Conservation (phyloP, 2,329 filamentous ascomycete species). For the Ophiostoma perfectum region DNA sequence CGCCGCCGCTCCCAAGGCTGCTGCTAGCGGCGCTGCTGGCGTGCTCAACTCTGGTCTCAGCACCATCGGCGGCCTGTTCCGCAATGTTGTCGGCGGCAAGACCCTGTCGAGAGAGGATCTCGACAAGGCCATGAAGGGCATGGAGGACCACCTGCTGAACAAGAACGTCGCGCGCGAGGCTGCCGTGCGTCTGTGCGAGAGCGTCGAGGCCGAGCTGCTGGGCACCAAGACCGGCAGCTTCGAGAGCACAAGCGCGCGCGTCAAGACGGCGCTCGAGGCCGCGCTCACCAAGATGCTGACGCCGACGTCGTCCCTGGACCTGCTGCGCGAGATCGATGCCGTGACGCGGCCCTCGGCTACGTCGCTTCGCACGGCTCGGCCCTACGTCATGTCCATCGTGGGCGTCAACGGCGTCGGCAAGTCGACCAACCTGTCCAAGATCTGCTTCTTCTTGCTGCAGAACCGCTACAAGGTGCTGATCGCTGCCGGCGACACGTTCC, state of each 20-base stretch:
- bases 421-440: conserved; percentile 95
- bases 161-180: conserved; percentile 97
- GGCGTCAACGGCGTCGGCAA: conserved; percentile 98
- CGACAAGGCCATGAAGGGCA: conserved; percentile 85
- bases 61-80: conserved; percentile 81
- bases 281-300: conserved; percentile 94
- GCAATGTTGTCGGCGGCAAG: conserved; percentile 93
- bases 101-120: conserved; percentile 83
- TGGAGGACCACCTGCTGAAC: conserved; percentile 89
- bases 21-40: conserved; percentile 48
- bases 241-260: conserved; percentile 75
- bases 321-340: conserved; percentile 85
- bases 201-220: conserved; percentile 82
- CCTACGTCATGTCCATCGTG: conserved; percentile 96
- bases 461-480: conserved; percentile 96
- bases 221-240: conserved; percentile 90
- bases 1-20: conserved; percentile 61
- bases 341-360: conserved; percentile 62
- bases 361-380: conserved; percentile 60
- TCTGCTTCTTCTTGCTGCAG: conserved; percentile 94
- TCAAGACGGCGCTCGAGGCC: conserved; percentile 82
- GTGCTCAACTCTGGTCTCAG: conserved; percentile 74
- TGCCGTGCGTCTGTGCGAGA: conserved; percentile 81
- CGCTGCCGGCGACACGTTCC: conserved; percentile 92
- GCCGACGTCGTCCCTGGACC: conserved; percentile 87